Evolutionary conservation across 306 rosid genomes (phyloP), one percentile per base, ranked within the genome.

Genomic region (Medicago ruthenica): DNA sequence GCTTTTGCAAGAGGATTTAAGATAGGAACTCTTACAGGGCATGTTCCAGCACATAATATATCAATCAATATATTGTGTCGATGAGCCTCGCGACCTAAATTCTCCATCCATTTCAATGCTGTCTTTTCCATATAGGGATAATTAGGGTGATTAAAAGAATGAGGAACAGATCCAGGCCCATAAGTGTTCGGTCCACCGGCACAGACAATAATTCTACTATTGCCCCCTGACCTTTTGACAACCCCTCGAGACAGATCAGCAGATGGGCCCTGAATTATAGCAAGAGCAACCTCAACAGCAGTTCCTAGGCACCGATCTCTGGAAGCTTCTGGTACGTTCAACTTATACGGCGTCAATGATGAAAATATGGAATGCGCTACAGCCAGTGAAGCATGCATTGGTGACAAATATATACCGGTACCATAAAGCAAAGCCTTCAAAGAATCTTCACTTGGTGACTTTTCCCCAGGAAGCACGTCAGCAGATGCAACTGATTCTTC

Each of bases 121-220:
- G 86, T 84, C 85, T 89, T 95, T 81, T 95, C 99, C 97, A 88
- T 86, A 79, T 92, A 88, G 24, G 93, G 91, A 91, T 95, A 95
- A 83, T 92, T 92, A 79, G 97, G 98, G 85, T 89, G 97, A 78
- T 79, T 84, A 75, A 88, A 89, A 76, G 97, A 92, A 80, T 89
- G 93, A 73, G 97, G 99, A 78, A 95, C 97, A 68, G 96, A 92
- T 73, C 99, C 99, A 83, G 97, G 97, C 74, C 99, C 99, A 66
- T 71, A 95, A 15, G 97, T 95, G 82, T 85, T 92, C 0, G 99
- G 99, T 18, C 99, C 99, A 71, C 99, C 97, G 70, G 98, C 93
- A 67, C 99, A 92, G 53, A 92, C 96, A 82, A 95, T 85, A 75
- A 95, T 80, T 88, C 99, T 92, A 78, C 92, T 92, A 80, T 88